These are phyloP conservation scores for Chlamydomonas schloesseri DNA, from an alignment of 139 green algal species.

Conservation along the genomic window DNA sequence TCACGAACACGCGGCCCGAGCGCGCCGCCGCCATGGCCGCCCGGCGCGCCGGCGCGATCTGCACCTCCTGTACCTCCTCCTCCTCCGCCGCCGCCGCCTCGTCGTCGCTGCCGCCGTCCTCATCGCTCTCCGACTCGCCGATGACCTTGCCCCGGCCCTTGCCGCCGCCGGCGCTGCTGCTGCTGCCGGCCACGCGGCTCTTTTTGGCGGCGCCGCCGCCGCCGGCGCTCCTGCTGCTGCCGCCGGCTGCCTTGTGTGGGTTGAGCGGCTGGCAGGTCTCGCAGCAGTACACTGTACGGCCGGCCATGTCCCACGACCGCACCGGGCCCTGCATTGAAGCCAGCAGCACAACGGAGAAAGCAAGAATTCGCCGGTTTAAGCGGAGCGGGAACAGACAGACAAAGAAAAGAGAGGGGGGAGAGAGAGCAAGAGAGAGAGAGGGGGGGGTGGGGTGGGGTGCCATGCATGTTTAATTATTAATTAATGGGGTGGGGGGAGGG, in stretches of 20 bases:
- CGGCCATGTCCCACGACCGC: conserved; percentile 82
- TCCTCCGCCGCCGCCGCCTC: neutral
- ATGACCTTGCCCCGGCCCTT: neutral
- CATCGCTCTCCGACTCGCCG: neutral
- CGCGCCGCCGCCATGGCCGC: conserved; percentile 29
- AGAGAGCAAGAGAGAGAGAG: no score
- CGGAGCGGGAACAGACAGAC: no score
- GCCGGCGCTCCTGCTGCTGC: no score
- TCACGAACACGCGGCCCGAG: conserved; percentile 62
- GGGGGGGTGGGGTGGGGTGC: no score
- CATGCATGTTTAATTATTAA: no score
- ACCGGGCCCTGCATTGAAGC: conserved; percentile 48
- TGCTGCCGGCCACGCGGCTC: neutral
- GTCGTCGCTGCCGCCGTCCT: neutral
- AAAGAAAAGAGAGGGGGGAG: no score
- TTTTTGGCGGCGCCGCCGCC: no score
- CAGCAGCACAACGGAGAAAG: no score
- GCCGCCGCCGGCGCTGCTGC: conserved; percentile 6
- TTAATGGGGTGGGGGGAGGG: no score
- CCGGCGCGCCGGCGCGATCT: neutral
- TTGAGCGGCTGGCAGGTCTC: conserved; percentile 78
- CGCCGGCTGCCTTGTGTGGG: no score
- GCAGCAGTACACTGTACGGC: conserved; percentile 82
- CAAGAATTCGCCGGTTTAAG: no score
- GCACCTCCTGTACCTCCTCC: neutral